A percentile compares a stretch with the other conserved stretches of the same genome.
These are phyloP conservation scores for Erysiphe pulchra DNA, from an alignment of 2,329 filamentous ascomycete genomes.

Conservation along the genomic window DNA sequence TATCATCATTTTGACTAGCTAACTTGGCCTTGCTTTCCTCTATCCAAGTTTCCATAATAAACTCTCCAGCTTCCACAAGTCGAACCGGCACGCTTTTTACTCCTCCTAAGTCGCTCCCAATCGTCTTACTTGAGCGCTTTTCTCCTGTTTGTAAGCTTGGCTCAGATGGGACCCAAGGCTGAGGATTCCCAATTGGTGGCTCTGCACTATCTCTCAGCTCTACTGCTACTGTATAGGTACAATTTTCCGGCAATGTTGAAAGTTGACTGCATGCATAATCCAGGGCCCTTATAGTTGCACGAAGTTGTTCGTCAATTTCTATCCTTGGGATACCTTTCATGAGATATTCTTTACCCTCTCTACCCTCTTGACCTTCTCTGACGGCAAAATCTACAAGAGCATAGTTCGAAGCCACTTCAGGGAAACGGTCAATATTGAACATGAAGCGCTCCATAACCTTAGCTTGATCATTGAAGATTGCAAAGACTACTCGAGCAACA, in stretches of 20 bases:
- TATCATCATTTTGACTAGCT: too few species aligned
- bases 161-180: constrained; percentile 33
- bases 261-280: constrained; percentile 32
- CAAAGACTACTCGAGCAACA: constrained; percentile 14
- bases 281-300: constrained; percentile 38
- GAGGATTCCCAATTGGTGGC: constrained; percentile 32
- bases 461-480: constrained; percentile 14
- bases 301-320: constrained; percentile 47
- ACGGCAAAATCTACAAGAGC: constrained; percentile 15
- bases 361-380: constrained; percentile 2
- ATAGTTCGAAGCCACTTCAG: constrained; percentile 14
- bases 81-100: constrained; percentile 33
- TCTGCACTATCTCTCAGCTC: constrained; percentile 37
- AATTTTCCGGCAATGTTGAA: constrained; percentile 30
- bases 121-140: constrained; percentile 9
- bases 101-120: constrained; percentile 19
- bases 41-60: constrained; percentile 43
- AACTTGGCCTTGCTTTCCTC: constrained; percentile 25
- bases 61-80: constrained; percentile 35
- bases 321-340: constrained; percentile 14
- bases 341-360: neutral
- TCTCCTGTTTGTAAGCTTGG: constrained; percentile 15
- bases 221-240: constrained; percentile 52
- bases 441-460: constrained; percentile 17
- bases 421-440: constrained; percentile 18